A percentile compares a stretch with the other conserved stretches of the same genome.
Conservation (phyloP, 495 filamentous ascomycete species). For the Thozetella sp. region DNA sequence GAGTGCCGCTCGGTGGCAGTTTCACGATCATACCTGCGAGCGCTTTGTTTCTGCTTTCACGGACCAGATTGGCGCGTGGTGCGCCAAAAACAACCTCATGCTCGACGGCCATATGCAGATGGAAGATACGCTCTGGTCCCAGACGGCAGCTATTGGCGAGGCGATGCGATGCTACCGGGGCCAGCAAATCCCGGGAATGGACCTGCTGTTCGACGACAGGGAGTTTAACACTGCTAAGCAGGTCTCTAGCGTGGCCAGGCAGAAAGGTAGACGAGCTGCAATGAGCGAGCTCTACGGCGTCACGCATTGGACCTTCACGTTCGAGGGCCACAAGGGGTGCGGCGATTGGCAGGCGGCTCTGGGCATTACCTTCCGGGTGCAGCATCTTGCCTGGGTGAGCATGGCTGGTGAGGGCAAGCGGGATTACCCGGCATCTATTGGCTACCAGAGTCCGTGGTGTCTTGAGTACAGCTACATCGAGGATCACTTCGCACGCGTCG, state of each 20-base stretch:
- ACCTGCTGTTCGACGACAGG: slow-evolving; percentile 17
- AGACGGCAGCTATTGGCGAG: slow-evolving; percentile 19
- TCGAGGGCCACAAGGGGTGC: slow-evolving; percentile 26
- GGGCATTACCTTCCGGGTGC: slow-evolving; percentile 24
- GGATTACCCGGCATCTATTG: slow-evolving; percentile 23
- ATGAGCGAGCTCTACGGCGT: slow-evolving; percentile 21
- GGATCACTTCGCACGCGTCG: slow-evolving; percentile 21
- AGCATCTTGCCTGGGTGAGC: slow-evolving; percentile 23
- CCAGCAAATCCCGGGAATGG: slow-evolving; percentile 20
- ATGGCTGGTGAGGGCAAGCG: slow-evolving; percentile 26
- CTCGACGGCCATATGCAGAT: slow-evolving; percentile 26
- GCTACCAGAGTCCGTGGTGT: slow-evolving; percentile 26
- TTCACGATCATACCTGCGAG: slow-evolving; percentile 20
- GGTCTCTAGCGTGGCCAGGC: slow-evolving; percentile 17
- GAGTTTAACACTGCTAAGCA: slow-evolving; percentile 28
- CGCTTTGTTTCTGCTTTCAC: slow-evolving; percentile 20
- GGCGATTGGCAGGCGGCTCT: slow-evolving; percentile 28
- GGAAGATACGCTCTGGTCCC: slow-evolving; percentile 15
- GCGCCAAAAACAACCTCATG: slow-evolving; percentile 12
- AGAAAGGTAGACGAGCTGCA: slow-evolving; percentile 15
- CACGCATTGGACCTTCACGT: slow-evolving; percentile 24
- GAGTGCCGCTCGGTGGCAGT: slow-evolving; percentile 13
- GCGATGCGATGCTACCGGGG: slow-evolving; percentile 24
- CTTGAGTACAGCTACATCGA: slow-evolving; percentile 21
- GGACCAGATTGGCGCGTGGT: slow-evolving; percentile 21